A percentile compares a stretch with the other conserved stretches of the same genome.
Evolutionary conservation across 2,329 filamentous ascomycete species (phyloP).

Genomic region (Fusarium solani-melongenae): DNA sequence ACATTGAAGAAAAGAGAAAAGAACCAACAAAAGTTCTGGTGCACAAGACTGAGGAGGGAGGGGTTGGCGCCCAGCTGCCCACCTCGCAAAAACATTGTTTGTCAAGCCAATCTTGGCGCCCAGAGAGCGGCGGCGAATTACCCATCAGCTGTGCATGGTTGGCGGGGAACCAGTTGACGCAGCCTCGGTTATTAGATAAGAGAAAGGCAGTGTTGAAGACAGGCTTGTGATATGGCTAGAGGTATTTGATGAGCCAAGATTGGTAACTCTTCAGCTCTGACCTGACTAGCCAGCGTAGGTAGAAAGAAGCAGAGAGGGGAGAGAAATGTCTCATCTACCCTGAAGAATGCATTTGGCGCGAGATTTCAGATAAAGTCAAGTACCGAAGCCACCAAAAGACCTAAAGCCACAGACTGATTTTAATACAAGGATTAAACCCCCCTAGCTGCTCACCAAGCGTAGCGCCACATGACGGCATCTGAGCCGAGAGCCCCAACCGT

Average conservation of each 20-base stretch:
- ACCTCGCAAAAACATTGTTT: neutral
- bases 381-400: neutral
- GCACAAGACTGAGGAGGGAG: neutral
- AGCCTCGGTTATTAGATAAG: neutral
- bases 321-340: neutral
- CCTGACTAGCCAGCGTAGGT: neutral
- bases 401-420: neutral
- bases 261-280: neutral
- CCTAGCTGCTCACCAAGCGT: neutral
- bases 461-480: neutral
- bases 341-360: neutral
- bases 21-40: constrained; percentile 12
- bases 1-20: neutral
- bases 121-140: neutral
- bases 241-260: neutral
- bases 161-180: neutral
- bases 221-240: neutral
- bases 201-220: neutral
- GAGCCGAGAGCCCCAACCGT: neutral
- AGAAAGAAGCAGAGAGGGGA: neutral
- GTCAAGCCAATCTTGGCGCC: neutral
- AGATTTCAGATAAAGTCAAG: neutral
- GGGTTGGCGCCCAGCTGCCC: neutral
- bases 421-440: neutral
- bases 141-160: neutral